A percentile compares a stretch with the other conserved stretches of the same genome.
Evolutionary conservation across 2,329 filamentous ascomycete genomes (phyloP).

Genomic region (Colletotrichum sp.): DNA sequence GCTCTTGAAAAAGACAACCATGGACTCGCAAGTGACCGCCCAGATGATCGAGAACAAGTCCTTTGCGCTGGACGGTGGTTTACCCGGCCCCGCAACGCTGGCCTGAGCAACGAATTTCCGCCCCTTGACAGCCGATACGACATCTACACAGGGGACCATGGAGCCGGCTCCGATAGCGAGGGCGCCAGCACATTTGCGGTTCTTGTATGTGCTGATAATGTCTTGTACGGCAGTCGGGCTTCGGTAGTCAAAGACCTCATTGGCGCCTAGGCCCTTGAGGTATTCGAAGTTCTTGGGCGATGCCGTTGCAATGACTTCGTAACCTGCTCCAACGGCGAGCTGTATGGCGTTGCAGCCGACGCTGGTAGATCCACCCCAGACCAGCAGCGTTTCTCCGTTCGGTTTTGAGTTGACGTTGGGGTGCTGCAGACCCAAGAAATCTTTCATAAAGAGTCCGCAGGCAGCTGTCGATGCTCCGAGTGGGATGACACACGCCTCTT

Average conservation of each 20-base stretch:
- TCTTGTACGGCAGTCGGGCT: constrained; percentile 32
- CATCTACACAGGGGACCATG: neutral
- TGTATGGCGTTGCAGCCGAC: constrained; percentile 52
- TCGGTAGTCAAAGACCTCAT: constrained; percentile 48
- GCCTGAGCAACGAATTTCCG: constrained; percentile 7
- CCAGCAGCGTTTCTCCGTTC: constrained; percentile 24
- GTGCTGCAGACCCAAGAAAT: constrained; percentile 23
- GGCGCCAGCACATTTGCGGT: constrained; percentile 20
- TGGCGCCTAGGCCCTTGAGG: constrained; percentile 46
- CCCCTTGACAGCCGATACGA: neutral
- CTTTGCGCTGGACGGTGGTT: neutral
- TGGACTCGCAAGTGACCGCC: neutral
- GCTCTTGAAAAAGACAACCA: constrained; percentile 16
- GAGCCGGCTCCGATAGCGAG: constrained; percentile 10
- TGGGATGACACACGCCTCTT: constrained; percentile 28
- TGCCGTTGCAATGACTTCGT: constrained; percentile 47
- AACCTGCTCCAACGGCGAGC: constrained; percentile 45
- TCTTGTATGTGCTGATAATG: constrained; percentile 32
- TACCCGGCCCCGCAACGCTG: neutral
- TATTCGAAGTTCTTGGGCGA: constrained; percentile 47
- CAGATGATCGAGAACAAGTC: neutral
- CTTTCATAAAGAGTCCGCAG: constrained; percentile 25
- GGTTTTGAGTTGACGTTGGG: constrained; percentile 21
- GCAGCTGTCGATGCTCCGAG: constrained; percentile 30
- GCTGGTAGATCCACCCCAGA: constrained; percentile 55